Evolutionary conservation across 2,329 filamentous ascomycete species (phyloP).

Genomic region (Pyrenochaeta sp.): DNA sequence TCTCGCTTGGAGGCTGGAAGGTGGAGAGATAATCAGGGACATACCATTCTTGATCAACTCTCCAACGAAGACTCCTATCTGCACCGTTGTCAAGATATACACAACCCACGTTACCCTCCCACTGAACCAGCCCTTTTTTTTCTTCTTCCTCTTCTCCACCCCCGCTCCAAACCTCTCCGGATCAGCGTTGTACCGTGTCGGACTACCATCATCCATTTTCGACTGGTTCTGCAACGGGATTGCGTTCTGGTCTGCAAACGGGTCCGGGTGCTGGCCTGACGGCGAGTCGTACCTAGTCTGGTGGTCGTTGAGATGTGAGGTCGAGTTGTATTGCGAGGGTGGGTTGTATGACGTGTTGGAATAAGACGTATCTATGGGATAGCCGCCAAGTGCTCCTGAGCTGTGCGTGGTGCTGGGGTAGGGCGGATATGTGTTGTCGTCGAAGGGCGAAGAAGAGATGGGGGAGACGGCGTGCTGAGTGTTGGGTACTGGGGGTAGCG

Average conservation of each 20-base stretch:
- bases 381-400: conserved; percentile 62
- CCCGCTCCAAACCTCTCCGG: conserved; percentile 48
- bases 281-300: conserved; percentile 44
- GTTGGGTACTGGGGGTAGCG: conserved; percentile 45
- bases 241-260: conserved; percentile 58
- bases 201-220: conserved; percentile 48
- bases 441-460: conserved; percentile 41
- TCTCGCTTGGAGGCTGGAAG: neutral
- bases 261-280: conserved; percentile 61
- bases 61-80: conserved; percentile 86
- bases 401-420: conserved; percentile 49
- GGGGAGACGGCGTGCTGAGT: conserved; percentile 46
- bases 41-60: conserved; percentile 86
- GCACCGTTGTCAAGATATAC: conserved; percentile 78
- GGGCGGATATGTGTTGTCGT: conserved; percentile 57
- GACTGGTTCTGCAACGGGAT: conserved; percentile 56
- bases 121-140: conserved; percentile 63
- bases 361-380: conserved; percentile 63
- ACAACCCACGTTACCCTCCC: conserved; percentile 78
- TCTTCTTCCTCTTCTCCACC: conserved; percentile 34
- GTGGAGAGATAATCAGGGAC: conserved; percentile 27
- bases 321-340: conserved; percentile 36
- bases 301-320: conserved; percentile 39
- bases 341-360: conserved; percentile 52
- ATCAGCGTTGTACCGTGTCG: conserved; percentile 49